Percentiles rank a stretch among this genome's conserved stretches.
These are phyloP conservation scores for Eragrostis nindensis DNA, from an alignment of 176 grass and related monocot genomes.

Conservation along the genomic window DNA sequence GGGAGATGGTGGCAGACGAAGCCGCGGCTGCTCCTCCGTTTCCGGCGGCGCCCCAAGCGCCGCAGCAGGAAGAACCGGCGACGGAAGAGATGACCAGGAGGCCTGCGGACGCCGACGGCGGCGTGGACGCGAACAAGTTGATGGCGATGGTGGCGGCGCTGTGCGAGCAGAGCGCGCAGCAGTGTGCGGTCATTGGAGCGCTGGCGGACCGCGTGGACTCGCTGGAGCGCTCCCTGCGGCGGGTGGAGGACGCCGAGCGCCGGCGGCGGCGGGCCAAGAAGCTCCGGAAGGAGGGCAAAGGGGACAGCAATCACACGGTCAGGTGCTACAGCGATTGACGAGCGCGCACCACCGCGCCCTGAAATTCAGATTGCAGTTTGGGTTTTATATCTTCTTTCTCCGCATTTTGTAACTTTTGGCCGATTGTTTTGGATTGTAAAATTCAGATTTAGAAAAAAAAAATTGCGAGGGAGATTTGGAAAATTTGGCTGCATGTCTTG, in stretches of 20 bases:
- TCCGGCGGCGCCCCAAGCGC: background rate
- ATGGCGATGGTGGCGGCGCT: constrained; percentile 64
- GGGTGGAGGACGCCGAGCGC: constrained; percentile 42
- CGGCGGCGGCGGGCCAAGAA: constrained; percentile 35
- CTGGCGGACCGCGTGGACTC: constrained; percentile 54
- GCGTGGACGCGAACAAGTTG: constrained; percentile 28
- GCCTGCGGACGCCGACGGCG: background rate
- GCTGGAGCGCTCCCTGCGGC: constrained; percentile 61
- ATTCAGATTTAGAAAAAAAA: no score
- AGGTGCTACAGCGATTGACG: constrained; percentile 32
- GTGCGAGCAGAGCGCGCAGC: constrained; percentile 58
- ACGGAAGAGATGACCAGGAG: background rate
- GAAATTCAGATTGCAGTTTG: background rate
- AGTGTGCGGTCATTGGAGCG: constrained; percentile 55
- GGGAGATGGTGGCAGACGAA: constrained; percentile 39
- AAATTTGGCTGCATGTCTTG: no score
- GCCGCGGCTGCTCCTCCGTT: background rate
- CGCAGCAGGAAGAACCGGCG: background rate
- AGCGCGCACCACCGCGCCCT: background rate
- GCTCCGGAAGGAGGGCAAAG: constrained; percentile 22
- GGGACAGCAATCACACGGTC: background rate
- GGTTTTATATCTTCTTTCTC: no score
- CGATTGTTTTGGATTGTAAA: no score
- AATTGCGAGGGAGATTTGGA: no score
- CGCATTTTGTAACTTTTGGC: no score